phyloP scores from a whole-genome alignment of 2,329 filamentous ascomycete genomes.

The Trichophyton benhamiae region DNA sequence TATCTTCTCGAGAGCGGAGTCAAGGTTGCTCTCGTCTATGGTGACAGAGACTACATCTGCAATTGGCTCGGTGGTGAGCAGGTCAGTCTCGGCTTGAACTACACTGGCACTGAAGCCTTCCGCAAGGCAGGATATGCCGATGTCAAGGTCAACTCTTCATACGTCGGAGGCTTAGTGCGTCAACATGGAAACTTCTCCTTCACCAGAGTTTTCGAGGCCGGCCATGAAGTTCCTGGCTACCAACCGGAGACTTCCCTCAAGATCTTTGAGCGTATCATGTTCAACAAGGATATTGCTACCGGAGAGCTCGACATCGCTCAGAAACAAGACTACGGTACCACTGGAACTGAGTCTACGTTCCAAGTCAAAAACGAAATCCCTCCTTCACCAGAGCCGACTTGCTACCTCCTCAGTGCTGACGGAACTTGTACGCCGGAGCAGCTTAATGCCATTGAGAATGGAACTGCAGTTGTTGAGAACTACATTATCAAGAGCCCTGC shows the following conservation, averaged over 20 bases:
- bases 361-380: slow-evolving; percentile 37
- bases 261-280: slow-evolving; percentile 42
- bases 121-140: slow-evolving; percentile 32
- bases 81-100: slow-evolving; percentile 35
- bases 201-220: slow-evolving; percentile 25
- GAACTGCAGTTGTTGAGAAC: slow-evolving; percentile 36
- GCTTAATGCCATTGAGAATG: slow-evolving; percentile 30
- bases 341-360: slow-evolving; percentile 27
- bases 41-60: slow-evolving; percentile 45
- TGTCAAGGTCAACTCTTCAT: slow-evolving; percentile 22
- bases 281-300: slow-evolving; percentile 43
- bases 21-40: slow-evolving; percentile 46
- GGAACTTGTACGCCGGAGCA: slow-evolving; percentile 36
- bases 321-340: slow-evolving; percentile 28
- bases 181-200: slow-evolving; percentile 33
- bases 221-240: slow-evolving; percentile 37
- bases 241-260: slow-evolving; percentile 44
- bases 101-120: slow-evolving; percentile 30
- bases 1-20: slow-evolving; percentile 46
- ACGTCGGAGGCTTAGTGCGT: slow-evolving; percentile 31
- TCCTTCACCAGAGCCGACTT: slow-evolving; percentile 29
- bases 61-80: slow-evolving; percentile 41
- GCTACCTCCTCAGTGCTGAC: slow-evolving; percentile 31
- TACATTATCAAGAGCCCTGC: slow-evolving; percentile 31
- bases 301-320: slow-evolving; percentile 35